Percentiles rank a stretch among this genome's conserved stretches.
These are phyloP conservation scores for Stenogyne calaminthoides DNA, from an alignment of 305 asterid genomes.

Conservation along the genomic window DNA sequence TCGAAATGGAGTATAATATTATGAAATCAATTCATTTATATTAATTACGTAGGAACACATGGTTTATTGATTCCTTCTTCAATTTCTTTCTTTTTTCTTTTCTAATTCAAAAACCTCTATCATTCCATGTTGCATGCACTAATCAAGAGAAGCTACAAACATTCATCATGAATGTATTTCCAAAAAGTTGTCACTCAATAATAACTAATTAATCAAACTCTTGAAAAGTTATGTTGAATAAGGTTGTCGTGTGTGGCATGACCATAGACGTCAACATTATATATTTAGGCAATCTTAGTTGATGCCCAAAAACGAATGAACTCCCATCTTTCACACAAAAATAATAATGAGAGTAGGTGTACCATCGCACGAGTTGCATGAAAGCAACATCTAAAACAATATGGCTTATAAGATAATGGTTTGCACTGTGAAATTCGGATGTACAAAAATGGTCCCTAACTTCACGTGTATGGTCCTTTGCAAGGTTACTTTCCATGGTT, in stretches of 20 bases:
- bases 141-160: background rate
- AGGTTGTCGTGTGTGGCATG: background rate
- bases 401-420: background rate
- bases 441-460: constrained; percentile 20
- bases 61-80: too few relatives aligned
- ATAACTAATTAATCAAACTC: background rate
- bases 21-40: too few relatives aligned
- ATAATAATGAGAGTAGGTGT: background rate
- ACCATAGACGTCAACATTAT: background rate
- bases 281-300: background rate
- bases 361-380: constrained; percentile 20
- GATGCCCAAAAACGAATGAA: constrained; percentile 3
- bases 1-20: too few relatives aligned
- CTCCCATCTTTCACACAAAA: background rate
- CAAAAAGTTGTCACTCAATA: background rate
- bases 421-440: constrained; percentile 14
- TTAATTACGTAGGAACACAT: too few relatives aligned
- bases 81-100: background rate
- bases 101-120: background rate
- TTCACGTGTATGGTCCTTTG: constrained; percentile 13
- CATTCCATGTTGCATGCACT: background rate
- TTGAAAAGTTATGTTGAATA: background rate
- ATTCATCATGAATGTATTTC: background rate
- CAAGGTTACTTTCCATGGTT: constrained; percentile 6
- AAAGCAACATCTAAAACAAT: constrained; percentile 26